Base-by-base conservation (phyloP, 192 early-diverging fungal species). In the Linnemannia zychae region DNA sequence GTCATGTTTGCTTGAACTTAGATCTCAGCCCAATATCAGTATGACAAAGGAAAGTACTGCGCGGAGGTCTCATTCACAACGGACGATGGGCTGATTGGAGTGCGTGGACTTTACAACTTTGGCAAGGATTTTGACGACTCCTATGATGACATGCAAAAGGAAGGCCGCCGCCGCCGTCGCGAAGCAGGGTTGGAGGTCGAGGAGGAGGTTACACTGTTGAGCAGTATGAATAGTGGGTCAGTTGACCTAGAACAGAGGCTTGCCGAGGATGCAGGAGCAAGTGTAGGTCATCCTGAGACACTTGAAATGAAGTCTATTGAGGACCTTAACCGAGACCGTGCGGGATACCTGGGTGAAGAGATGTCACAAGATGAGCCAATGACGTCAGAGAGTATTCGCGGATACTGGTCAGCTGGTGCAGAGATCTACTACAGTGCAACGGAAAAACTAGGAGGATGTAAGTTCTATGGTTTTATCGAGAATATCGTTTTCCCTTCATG, bases 401-500 rank as follows among this genome's bases (percentile, higher is more conserved):
- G 92, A 3, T 90, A 90, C 74, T 92, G 92, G 92, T 91, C 92
- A 12, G 79, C 90, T 36, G 95, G 95, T 33, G 92, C 92, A 71
- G 95, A 95, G 84, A 47, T 95, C 22, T 96, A 96, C 72, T 95
- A 91, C 77, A 93, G 93, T 6, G 89, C 91, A 16, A 92, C 95
- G 40, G 97, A 98, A 53, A 92, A 92, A 68, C 98, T 96, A 82
- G 98, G 97, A 65, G 98, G 98, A 81, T 80, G 96, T 97, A 90
- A 88, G 49, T 66, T 72, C 5, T 11, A 44, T 69, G 67, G 17
- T 38, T 69, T 40, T n/a, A 20, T 74, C n/a, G 52, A 57, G n/a
- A 22, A 52, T 74, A 9, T 34, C 28, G 15, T 66, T 3, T 34
- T 52, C 36, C 67, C 7, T 44, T 44, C 88, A 88, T 68, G 44